Conservation (phyloP, 192 early-diverging fungal species). For the Bifiguratus adelaidae region DNA sequence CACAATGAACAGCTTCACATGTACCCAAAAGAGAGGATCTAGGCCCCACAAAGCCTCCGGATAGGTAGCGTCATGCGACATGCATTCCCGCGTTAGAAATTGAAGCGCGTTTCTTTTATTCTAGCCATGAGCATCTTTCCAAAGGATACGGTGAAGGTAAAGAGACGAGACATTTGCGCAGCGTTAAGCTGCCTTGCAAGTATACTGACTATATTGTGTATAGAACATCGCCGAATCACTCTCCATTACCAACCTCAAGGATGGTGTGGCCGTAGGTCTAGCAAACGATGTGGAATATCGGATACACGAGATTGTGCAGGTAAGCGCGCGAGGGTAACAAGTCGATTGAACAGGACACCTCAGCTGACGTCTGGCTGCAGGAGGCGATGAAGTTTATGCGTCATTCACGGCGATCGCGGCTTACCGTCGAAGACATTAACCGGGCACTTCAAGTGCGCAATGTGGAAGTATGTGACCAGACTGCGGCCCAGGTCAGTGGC, state of each 20-base stretch:
- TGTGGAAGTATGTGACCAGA: slow-evolving; percentile 60
- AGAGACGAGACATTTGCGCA: neutral
- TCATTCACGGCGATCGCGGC: slow-evolving; percentile 75
- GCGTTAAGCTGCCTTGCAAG: neutral
- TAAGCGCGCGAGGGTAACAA: slow-evolving; percentile 5
- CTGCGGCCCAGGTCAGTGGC: neutral
- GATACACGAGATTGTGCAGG: slow-evolving; percentile 82
- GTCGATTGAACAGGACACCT: neutral
- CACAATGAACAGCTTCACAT: neutral
- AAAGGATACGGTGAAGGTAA: slow-evolving; percentile 45
- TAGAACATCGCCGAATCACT: slow-evolving; percentile 77
- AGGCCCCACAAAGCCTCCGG: neutral
- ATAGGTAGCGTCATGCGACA: neutral
- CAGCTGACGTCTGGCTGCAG: slow-evolving; percentile 28
- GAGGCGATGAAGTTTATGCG: slow-evolving; percentile 97
- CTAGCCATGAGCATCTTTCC: slow-evolving; percentile 31
- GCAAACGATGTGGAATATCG: slow-evolving; percentile 94
- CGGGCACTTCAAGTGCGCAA: slow-evolving; percentile 83
- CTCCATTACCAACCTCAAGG: slow-evolving; percentile 74
- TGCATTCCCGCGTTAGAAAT: neutral
- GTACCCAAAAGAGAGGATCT: neutral
- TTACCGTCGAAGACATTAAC: slow-evolving; percentile 83
- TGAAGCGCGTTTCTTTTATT: neutral
- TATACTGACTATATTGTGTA: slow-evolving; percentile 25
- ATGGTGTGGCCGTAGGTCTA: slow-evolving; percentile 73